Percentiles rank a stretch among this genome's conserved stretches.
Evolutionary conservation across 495 filamentous ascomycete species (phyloP).

Genomic region (Trichoderma reesei): DNA sequence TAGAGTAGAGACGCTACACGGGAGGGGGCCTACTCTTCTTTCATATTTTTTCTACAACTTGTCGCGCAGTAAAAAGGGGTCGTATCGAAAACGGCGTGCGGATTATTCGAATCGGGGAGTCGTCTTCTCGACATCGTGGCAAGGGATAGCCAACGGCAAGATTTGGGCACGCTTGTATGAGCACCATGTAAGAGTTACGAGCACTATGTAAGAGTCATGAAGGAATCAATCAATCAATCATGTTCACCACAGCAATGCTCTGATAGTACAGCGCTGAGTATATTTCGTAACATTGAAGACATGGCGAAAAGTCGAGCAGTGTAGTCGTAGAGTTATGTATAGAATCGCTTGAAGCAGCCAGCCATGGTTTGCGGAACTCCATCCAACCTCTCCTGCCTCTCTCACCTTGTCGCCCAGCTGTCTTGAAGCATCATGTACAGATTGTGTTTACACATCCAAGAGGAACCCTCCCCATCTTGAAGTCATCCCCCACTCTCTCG

Average conservation of each 20-base stretch:
- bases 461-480: background rate
- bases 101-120: too few relatives aligned
- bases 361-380: background rate
- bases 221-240: background rate
- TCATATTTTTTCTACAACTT: too few relatives aligned
- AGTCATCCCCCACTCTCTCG: background rate
- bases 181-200: too few relatives aligned
- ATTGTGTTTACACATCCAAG: too few relatives aligned
- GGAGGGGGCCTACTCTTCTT: too few relatives aligned
- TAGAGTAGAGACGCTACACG: background rate
- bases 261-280: background rate
- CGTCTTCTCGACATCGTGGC: too few relatives aligned
- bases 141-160: too few relatives aligned
- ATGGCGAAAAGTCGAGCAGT: constrained; percentile 7
- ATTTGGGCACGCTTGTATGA: too few relatives aligned
- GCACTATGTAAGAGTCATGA: too few relatives aligned
- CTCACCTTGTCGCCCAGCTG: background rate
- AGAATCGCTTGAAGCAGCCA: background rate
- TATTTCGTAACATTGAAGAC: background rate
- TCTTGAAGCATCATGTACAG: background rate
- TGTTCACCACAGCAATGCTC: background rate
- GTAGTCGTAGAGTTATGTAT: background rate
- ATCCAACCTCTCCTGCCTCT: background rate
- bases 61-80: background rate
- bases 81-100: background rate